Conservation (phyloP, 2,329 filamentous ascomycete genomes). For the Aspergillus oerlinghausenensis region DNA sequence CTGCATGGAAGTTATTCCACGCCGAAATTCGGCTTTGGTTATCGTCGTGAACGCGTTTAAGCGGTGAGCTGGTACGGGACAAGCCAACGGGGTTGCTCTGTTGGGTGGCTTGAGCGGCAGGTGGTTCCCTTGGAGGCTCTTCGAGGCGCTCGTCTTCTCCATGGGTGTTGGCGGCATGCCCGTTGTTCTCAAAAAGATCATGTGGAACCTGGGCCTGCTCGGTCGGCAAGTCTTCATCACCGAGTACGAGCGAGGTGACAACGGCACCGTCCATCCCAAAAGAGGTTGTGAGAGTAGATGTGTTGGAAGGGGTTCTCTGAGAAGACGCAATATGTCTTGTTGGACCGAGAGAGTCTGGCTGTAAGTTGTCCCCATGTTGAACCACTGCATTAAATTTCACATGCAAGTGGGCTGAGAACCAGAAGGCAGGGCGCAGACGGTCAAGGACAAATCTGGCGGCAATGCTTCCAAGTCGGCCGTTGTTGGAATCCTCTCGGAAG, state of each 20-base stretch:
- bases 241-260: slow-evolving; percentile 8
- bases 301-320: neutral
- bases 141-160: neutral
- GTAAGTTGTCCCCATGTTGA: slow-evolving; percentile 39
- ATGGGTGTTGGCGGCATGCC: neutral
- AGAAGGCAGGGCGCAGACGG: slow-evolving; percentile 73
- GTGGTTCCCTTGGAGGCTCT: neutral
- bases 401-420: slow-evolving; percentile 94
- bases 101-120: neutral
- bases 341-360: slow-evolving; percentile 1
- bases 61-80: neutral
- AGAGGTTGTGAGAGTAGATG: neutral
- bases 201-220: neutral
- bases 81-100: neutral
- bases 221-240: slow-evolving; percentile 3
- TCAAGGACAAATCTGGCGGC: slow-evolving; percentile 79
- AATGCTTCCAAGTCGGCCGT: slow-evolving; percentile 70
- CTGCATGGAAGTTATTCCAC: slow-evolving; percentile 36
- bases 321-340: slow-evolving; percentile 1
- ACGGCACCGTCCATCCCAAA: slow-evolving; percentile 20
- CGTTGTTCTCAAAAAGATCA: neutral
- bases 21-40: slow-evolving; percentile 24
- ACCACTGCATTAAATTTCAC: slow-evolving; percentile 72
- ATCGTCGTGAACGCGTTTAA: slow-evolving; percentile 1
- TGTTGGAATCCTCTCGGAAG: slow-evolving; percentile 70